phyloP scores from a whole-genome alignment of 176 grass and related monocot species.

The Oropetium thomaeum region DNA sequence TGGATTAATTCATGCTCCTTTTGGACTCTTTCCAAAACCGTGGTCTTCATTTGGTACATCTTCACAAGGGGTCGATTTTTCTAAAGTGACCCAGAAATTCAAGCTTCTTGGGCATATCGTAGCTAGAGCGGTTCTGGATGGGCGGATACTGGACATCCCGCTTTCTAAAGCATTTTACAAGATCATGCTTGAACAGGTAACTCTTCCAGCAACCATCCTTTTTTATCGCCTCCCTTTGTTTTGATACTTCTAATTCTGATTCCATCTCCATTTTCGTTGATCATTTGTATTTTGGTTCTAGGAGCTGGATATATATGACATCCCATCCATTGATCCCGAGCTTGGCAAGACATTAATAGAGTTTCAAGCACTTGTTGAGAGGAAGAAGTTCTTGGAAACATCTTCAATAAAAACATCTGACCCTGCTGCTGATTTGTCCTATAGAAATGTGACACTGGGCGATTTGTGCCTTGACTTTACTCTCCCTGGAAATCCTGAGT shows the following conservation, averaged over 20 bases:
- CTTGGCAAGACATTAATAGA: conserved; percentile 63
- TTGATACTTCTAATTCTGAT: not conserved
- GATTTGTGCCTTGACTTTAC: conserved; percentile 75
- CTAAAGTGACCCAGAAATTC: conserved; percentile 50
- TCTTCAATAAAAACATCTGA: conserved; percentile 8
- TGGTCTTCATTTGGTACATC: conserved; percentile 37
- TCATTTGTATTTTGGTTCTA: conserved; percentile 35
- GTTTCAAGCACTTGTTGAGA: conserved; percentile 62
- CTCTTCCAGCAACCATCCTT: conserved; percentile 13
- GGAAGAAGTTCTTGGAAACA: conserved; percentile 54
- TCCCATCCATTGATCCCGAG: conserved; percentile 64
- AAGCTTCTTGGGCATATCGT: conserved; percentile 72
- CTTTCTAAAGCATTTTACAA: conserved; percentile 86
- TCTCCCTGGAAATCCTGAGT: conserved; percentile 66
- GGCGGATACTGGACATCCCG: conserved; percentile 71
- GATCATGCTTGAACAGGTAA: conserved; percentile 75
- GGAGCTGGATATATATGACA: conserved; percentile 86
- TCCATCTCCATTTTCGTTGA: conserved; percentile 32
- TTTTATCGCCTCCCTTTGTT: not conserved
- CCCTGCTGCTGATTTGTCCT: conserved; percentile 28
- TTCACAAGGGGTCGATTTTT: conserved; percentile 28
- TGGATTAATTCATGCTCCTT: conserved; percentile 47
- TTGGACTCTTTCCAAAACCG: conserved; percentile 59
- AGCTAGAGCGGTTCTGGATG: conserved; percentile 69
- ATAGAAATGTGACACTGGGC: conserved; percentile 46